Conservation (phyloP, 495 filamentous ascomycete species). For the Darksidea phi region DNA sequence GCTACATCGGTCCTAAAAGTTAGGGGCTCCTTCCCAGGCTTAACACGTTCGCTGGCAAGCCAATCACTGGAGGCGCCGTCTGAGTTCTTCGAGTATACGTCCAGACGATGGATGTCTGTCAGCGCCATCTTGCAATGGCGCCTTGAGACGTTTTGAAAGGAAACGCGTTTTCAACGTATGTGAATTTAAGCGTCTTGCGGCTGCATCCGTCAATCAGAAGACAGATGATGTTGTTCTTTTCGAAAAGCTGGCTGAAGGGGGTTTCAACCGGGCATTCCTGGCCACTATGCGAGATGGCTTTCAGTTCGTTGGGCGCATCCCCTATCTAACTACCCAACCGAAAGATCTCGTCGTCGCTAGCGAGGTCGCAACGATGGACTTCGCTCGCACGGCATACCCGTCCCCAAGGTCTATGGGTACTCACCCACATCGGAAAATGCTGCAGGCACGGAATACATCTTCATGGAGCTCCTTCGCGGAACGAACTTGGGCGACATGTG, state of each 20-base stretch:
- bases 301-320: constrained; percentile 9
- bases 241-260: constrained; percentile 23
- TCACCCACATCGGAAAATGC: constrained; percentile 24
- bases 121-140: not conserved
- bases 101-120: constrained; percentile 10
- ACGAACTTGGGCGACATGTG: constrained; percentile 30
- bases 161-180: constrained; percentile 4
- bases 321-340: constrained; percentile 31
- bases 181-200: constrained; percentile 4
- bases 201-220: not conserved
- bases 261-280: constrained; percentile 20
- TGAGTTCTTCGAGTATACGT: constrained; percentile 16
- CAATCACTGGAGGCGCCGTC: not conserved
- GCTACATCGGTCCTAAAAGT: too few species aligned
- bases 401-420: constrained; percentile 26
- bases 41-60: too few species aligned
- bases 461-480: constrained; percentile 30
- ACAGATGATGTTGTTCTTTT: constrained; percentile 7
- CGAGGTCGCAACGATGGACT: constrained; percentile 51
- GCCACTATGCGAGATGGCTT: constrained; percentile 10
- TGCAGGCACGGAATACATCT: constrained; percentile 28
- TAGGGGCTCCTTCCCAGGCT: too few species aligned
- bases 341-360: constrained; percentile 46
- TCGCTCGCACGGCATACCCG: constrained; percentile 40
- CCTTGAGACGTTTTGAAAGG: constrained; percentile 1